These are phyloP conservation scores for Acer negundo DNA, from an alignment of 345 rosid genomes.

Conservation along the genomic window DNA sequence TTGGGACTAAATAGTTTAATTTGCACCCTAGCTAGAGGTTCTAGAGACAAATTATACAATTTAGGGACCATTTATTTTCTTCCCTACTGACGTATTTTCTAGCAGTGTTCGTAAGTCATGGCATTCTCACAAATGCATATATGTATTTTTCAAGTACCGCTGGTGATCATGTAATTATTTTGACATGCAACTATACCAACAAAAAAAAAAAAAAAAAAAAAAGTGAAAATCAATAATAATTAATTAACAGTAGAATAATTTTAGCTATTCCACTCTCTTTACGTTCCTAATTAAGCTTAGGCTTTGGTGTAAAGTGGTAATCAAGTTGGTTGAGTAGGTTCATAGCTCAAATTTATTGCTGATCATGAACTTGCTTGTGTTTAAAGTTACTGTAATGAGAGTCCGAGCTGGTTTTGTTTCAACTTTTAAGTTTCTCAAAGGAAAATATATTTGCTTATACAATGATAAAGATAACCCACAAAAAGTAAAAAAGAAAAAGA, in stretches of 20 bases:
- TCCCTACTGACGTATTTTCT: no score
- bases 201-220: neutral
- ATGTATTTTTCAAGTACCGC: no score
- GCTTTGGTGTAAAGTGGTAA: constrained; percentile 2
- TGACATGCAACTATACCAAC: neutral
- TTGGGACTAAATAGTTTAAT: no score
- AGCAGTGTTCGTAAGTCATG: no score
- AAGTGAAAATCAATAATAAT: neutral
- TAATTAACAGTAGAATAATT: neutral
- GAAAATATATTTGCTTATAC: neutral
- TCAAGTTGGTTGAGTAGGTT: neutral
- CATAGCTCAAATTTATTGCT: constrained; percentile 6
- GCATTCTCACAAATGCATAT: no score
- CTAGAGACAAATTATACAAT: no score
- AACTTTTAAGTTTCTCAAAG: neutral
- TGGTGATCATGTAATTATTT: neutral
- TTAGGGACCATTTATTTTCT: no score
- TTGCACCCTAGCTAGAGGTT: no score
- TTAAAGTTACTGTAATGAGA: constrained; percentile 1
- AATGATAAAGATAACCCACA: neutral
- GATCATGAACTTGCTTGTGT: neutral
- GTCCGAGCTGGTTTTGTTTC: neutral
- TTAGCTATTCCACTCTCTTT: neutral
- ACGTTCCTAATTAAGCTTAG: constrained; percentile 3
- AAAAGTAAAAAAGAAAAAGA: neutral